Base-by-base conservation (phyloP, 345 rosid species). In the Salix arbutifolia region DNA sequence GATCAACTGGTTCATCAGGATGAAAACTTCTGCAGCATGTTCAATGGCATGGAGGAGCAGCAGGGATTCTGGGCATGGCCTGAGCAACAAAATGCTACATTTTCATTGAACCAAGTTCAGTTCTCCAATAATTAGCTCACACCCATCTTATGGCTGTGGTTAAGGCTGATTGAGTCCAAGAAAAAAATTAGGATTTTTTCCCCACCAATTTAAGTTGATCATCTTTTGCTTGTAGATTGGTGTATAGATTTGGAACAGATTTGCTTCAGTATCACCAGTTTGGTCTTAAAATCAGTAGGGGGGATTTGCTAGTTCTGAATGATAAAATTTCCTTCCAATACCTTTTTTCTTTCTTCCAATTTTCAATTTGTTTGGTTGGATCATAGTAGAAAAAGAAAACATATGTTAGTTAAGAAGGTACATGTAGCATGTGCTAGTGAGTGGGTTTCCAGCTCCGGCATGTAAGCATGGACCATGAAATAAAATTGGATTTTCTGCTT, bases 11-110 rank as follows among this genome's bases (percentile, higher is more conserved):
- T 82, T 75, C 89, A 87, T 74, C 90, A 89, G 72, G 92, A 88
- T 48, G 91, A 82, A 25, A 82, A 72, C 31, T 78, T 78, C 79
- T 75, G 95, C 82, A 88, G 83, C 84, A 85, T 92, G 87, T 90
- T 90, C 80, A 89, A 83, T 84, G 88, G 88, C 16, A 90, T 89
- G 2, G 95, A 90, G 68, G 95, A 92, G 79, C 90, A 88, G 61
- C 91, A 90, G 69, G 86, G 89, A 14, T 87, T 87, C 37, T 92
- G 97, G 97, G 70, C 90, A 71, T 92, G 97, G 95, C 77, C 88
- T 61, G 95, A 90, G 56, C 94, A 90, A 23, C 90, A 90, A 38
- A 88, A 77, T 14, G 21, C 82, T 88, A 78, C 85, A 79, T 71
- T 88, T 77, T 85, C 90, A 87, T 67, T 89, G 74, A 85, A 77